These are phyloP conservation scores for Phragmites australis DNA, from an alignment of 176 grass and related monocot genomes.

Conservation along the genomic window DNA sequence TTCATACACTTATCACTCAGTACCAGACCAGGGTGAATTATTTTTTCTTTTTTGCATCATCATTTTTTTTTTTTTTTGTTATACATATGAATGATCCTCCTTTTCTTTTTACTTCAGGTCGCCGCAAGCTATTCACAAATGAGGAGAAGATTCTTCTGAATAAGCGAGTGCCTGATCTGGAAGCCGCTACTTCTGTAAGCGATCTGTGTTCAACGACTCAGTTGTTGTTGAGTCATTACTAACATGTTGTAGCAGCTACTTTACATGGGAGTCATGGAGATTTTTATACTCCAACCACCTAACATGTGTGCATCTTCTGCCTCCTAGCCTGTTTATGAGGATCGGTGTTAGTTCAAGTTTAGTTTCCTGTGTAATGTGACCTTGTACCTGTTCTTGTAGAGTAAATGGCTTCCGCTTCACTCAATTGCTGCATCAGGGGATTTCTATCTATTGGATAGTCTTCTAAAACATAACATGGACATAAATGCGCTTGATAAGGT, in stretches of 20 bases:
- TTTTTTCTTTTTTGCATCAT: not conserved
- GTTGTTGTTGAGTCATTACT: not conserved
- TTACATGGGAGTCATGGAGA: not conserved
- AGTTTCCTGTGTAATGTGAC: conserved; percentile 3
- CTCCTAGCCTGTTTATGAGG: not conserved
- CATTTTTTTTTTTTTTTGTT: not conserved
- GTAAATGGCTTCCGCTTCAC: conserved; percentile 86
- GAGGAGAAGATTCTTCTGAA: conserved; percentile 82
- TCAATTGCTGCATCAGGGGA: conserved; percentile 87
- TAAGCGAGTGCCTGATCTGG: conserved; percentile 81
- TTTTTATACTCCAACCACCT: not conserved
- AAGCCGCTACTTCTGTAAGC: conserved; percentile 71
- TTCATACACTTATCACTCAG: not conserved
- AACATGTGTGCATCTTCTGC: conserved; percentile 13
- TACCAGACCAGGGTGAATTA: not conserved
- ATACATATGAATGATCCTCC: not conserved
- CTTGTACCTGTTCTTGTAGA: conserved; percentile 49
- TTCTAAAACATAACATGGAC: conserved; percentile 71
- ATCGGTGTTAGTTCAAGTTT: conserved; percentile 25
- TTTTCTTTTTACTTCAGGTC: conserved; percentile 39
- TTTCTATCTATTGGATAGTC: conserved; percentile 81
- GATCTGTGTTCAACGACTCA: conserved; percentile 17
- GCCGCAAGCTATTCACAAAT: conserved; percentile 66
- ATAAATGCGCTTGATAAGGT: conserved; percentile 94
- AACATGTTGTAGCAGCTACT: not conserved